phyloP scores from a whole-genome alignment of 2,329 filamentous ascomycete genomes.

The Pseudogymnoascus sp. region DNA sequence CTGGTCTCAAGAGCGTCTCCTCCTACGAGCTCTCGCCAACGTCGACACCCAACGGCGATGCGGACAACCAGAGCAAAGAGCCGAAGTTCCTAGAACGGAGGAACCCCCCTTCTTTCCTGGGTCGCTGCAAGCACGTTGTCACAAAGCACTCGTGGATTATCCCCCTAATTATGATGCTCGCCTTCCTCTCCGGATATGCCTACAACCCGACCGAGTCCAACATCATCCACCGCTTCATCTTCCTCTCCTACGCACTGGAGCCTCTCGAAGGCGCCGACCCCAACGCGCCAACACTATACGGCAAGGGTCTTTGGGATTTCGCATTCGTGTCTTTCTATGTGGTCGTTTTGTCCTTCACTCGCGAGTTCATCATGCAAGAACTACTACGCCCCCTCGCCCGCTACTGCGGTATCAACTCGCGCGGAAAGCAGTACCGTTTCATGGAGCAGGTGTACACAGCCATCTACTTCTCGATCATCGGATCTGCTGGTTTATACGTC shows the following conservation, averaged over 20 bases:
- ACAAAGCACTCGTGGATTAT: conserved; percentile 55
- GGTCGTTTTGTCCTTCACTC: conserved; percentile 82
- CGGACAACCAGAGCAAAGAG: conserved; percentile 11
- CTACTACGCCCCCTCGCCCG: conserved; percentile 70
- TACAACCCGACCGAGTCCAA: conserved; percentile 72
- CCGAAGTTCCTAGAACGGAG: conserved; percentile 29
- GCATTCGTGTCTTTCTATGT: conserved; percentile 87
- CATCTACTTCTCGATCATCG: conserved; percentile 77
- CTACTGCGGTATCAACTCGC: conserved; percentile 59
- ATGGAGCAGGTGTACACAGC: conserved; percentile 97
- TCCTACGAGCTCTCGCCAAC: neutral
- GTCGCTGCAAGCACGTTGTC: conserved; percentile 42
- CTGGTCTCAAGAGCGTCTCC: neutral
- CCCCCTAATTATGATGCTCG: conserved; percentile 60
- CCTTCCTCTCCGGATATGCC: conserved; percentile 62
- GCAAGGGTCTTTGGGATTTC: conserved; percentile 80
- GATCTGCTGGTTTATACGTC: conserved; percentile 78
- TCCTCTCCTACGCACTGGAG: conserved; percentile 81
- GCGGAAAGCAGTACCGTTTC: conserved; percentile 79
- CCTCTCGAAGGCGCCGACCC: conserved; percentile 39
- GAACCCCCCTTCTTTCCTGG: conserved; percentile 33
- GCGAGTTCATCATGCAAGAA: conserved; percentile 94
- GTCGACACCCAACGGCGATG: neutral
- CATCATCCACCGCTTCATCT: conserved; percentile 72
- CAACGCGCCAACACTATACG: conserved; percentile 60